Evolutionary conservation across 352 stramenopile genomes (phyloP).

Genomic region (Globisporangium perplexum): DNA sequence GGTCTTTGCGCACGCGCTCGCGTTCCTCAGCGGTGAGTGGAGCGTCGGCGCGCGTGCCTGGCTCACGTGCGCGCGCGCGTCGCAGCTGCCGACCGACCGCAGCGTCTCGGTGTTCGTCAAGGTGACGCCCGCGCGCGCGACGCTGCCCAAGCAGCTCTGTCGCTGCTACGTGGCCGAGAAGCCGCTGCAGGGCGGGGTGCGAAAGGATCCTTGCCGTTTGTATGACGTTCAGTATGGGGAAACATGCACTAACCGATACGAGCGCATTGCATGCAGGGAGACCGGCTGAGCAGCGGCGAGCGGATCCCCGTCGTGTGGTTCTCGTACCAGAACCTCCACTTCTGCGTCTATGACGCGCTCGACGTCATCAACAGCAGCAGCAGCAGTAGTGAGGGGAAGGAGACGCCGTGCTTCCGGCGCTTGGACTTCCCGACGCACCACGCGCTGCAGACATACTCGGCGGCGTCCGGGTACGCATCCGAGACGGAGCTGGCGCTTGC

Average conservation of each 20-base stretch:
- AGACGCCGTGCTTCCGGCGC: conserved; percentile 24
- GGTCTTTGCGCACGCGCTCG: conserved; percentile 47
- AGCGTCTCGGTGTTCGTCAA: conserved; percentile 32
- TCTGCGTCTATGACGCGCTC: conserved; percentile 44
- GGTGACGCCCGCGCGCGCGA: conserved; percentile 41
- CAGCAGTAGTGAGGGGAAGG: neutral
- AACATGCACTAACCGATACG: neutral
- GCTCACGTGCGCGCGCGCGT: conserved; percentile 25
- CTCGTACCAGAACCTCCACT: conserved; percentile 75
- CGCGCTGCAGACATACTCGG: conserved; percentile 19
- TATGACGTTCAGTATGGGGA: neutral
- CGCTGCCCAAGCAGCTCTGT: conserved; percentile 54
- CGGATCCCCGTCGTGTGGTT: conserved; percentile 57
- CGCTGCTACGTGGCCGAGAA: conserved; percentile 24
- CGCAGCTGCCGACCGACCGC: neutral
- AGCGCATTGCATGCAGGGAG: conserved; percentile 3
- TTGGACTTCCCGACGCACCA: conserved; percentile 39
- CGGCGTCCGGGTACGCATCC: conserved; percentile 13
- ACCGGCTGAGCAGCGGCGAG: conserved; percentile 13
- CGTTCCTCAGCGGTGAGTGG: conserved; percentile 50
- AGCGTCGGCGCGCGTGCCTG: conserved; percentile 34
- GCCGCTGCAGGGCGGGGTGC: conserved; percentile 13
- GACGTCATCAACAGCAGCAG: conserved; percentile 17
- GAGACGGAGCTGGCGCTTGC: conserved; percentile 16
- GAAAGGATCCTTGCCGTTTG: neutral